These are phyloP conservation scores for Naganishia albida DNA, from an alignment of 1,284 basidiomycete species.

Conservation along the genomic window DNA sequence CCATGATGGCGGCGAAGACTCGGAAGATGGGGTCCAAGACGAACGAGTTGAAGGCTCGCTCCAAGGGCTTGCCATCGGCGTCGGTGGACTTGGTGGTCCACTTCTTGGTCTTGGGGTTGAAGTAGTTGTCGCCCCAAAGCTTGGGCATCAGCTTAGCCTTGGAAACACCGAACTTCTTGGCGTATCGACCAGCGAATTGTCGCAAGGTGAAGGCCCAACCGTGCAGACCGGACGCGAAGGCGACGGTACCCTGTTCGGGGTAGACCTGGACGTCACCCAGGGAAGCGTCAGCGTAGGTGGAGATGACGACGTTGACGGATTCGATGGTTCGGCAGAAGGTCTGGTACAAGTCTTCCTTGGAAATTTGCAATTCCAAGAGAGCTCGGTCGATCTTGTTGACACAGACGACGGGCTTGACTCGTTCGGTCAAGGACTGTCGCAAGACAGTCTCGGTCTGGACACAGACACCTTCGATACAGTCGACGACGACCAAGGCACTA, in stretches of 20 bases:
- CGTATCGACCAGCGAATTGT: constrained; percentile 92
- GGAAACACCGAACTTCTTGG: constrained; percentile 99
- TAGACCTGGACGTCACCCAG: constrained; percentile 99
- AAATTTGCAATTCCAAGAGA: constrained; percentile 95
- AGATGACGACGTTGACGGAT: constrained; percentile 97
- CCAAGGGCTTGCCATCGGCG: constrained; percentile 83
- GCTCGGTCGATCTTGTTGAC: constrained; percentile 99
- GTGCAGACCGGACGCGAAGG: constrained; percentile 98
- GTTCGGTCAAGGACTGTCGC: constrained; percentile 94
- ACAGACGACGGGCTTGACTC: constrained; percentile 99
- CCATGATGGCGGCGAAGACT: constrained; percentile 99
- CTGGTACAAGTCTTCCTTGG: constrained; percentile 97
- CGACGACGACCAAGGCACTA: constrained; percentile 94
- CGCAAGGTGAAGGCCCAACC: constrained; percentile 99
- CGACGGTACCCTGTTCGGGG: constrained; percentile 97
- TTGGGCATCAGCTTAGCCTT: constrained; percentile 97
- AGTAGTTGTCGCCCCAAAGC: constrained; percentile 99
- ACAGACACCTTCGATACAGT: constrained; percentile 99
- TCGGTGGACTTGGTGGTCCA: constrained; percentile 82
- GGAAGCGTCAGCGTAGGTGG: constrained; percentile 90
- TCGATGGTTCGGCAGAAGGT: constrained; percentile 98
- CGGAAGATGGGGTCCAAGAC: constrained; percentile 99
- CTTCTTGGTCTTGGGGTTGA: constrained; percentile 97
- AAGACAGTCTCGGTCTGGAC: constrained; percentile 99
- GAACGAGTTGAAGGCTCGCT: constrained; percentile 93